Evolutionary conservation across 495 filamentous ascomycete genomes (phyloP).

Genomic region (Podospora fimiseda): DNA sequence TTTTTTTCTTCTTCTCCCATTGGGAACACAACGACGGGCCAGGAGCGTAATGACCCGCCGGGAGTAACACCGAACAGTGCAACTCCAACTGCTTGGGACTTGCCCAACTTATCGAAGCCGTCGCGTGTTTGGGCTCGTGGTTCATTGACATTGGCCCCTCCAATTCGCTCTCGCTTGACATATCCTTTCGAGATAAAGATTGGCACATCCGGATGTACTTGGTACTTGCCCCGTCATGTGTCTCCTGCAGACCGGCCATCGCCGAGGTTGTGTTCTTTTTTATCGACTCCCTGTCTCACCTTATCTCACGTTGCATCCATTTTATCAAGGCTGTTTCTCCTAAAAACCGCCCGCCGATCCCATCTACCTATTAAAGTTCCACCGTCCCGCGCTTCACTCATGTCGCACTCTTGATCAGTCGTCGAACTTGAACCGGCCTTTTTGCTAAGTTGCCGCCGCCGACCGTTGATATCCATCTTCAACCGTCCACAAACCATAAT

Average conservation of each 20-base stretch:
- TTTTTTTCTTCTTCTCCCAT: neutral
- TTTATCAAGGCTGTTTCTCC: neutral
- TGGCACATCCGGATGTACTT: too few relatives aligned
- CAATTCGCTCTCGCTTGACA: too few relatives aligned
- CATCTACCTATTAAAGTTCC: neutral
- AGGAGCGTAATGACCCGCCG: constrained; percentile 3
- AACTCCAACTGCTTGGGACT: neutral
- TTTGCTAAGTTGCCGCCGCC: neutral
- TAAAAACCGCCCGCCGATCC: neutral
- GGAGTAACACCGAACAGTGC: constrained; percentile 11
- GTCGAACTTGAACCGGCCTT: neutral
- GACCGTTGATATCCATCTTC: neutral
- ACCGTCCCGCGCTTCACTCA: neutral
- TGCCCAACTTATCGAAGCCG: neutral
- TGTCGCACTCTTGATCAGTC: neutral
- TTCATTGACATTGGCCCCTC: too few relatives aligned
- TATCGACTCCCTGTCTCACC: neutral
- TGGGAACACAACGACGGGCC: neutral
- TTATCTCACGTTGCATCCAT: neutral
- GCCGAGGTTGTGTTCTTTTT: neutral
- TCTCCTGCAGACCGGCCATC: too few relatives aligned
- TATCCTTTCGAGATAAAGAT: too few relatives aligned
- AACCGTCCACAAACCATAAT: too few relatives aligned
- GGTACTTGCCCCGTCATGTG: too few relatives aligned
- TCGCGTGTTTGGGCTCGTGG: neutral